Conservation (phyloP, 169 alveolate species). For the Neospora caninum region DNA sequence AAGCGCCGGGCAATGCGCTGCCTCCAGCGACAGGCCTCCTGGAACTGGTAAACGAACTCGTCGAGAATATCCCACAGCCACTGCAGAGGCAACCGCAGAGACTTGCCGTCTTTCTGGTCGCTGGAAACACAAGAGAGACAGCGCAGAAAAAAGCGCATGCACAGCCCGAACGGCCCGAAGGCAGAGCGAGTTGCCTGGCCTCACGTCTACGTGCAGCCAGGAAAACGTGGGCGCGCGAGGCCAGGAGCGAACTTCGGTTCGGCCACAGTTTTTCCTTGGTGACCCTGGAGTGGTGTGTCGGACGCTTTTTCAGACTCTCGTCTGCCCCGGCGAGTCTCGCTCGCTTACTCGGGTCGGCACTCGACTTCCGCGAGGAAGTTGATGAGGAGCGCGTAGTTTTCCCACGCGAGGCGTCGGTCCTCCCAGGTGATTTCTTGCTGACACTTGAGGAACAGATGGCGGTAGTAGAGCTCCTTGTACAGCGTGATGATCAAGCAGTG, state of each 20-base stretch:
- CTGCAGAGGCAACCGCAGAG: slow-evolving; percentile 80
- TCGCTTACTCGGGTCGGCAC: slow-evolving; percentile 25
- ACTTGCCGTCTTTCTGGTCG: slow-evolving; percentile 52
- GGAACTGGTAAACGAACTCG: slow-evolving; percentile 85
- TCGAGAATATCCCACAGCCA: slow-evolving; percentile 88
- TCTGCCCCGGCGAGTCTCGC: no score
- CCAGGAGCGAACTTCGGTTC: no score
- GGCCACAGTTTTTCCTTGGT: no score
- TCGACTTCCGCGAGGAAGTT: slow-evolving; percentile 76
- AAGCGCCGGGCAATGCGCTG: slow-evolving; percentile 55
- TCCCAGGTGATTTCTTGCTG: slow-evolving; percentile 79
- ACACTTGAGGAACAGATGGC: slow-evolving; percentile 82
- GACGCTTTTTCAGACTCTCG: no score
- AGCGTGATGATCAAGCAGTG: slow-evolving; percentile 84
- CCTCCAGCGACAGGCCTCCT: slow-evolving; percentile 79
- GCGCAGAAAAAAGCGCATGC: no score
- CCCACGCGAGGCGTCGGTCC: slow-evolving; percentile 84
- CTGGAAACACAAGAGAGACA: slow-evolving; percentile 68
- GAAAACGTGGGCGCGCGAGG: no score
- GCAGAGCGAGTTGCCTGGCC: no score
- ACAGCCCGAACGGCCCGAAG: no score
- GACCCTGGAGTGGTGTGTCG: no score
- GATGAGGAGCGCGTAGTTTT: slow-evolving; percentile 80
- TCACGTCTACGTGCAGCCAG: no score
- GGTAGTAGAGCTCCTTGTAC: slow-evolving; percentile 83